Percentiles rank a stretch among this genome's conserved stretches.
phyloP scores from a whole-genome alignment of 805 yeast genomes.

The Candida piceae region DNA sequence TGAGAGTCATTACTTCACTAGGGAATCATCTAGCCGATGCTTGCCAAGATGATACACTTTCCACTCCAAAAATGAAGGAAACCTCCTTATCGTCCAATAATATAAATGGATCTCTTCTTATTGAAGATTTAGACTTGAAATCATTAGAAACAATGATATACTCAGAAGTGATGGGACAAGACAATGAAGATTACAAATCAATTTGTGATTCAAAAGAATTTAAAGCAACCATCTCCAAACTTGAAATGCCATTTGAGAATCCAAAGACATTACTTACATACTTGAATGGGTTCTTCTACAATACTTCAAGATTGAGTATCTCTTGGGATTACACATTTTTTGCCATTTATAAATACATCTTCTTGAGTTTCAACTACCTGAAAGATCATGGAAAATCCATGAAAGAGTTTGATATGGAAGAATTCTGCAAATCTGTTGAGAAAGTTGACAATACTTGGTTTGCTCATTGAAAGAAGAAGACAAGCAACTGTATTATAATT shows the following conservation, averaged over 20 bases:
- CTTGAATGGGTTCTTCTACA: constrained; percentile 26
- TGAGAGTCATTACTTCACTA: constrained; percentile 11
- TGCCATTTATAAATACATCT: constrained; percentile 24
- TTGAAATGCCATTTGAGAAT: constrained; percentile 12
- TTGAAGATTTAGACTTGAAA: constrained; percentile 17
- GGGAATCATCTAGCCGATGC: constrained; percentile 12
- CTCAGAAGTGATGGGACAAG: constrained; percentile 3
- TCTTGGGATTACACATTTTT: constrained; percentile 25
- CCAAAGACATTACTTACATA: constrained; percentile 17
- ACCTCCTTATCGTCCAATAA: no score
- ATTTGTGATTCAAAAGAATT: constrained; percentile 1
- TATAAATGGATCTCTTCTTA: constrained; percentile 3
- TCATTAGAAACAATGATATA: constrained; percentile 10
- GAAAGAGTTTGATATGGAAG: constrained; percentile 11
- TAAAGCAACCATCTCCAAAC: constrained; percentile 1
- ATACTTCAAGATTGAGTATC: constrained; percentile 23
- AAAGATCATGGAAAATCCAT: constrained; percentile 8
- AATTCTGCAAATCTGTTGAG: constrained; percentile 10
- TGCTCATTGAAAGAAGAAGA: constrained; percentile 1
- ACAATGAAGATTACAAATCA: constrained; percentile 1
- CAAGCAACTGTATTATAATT: no score
- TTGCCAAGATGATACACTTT: neutral
- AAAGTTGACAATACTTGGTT: constrained; percentile 23
- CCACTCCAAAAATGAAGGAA: neutral
- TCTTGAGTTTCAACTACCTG: constrained; percentile 13